Percentiles rank a stretch among this genome's conserved stretches.
Conservation (phyloP, 768 basidiomycete species). For the Hygrophoropsis aurantiaca region DNA sequence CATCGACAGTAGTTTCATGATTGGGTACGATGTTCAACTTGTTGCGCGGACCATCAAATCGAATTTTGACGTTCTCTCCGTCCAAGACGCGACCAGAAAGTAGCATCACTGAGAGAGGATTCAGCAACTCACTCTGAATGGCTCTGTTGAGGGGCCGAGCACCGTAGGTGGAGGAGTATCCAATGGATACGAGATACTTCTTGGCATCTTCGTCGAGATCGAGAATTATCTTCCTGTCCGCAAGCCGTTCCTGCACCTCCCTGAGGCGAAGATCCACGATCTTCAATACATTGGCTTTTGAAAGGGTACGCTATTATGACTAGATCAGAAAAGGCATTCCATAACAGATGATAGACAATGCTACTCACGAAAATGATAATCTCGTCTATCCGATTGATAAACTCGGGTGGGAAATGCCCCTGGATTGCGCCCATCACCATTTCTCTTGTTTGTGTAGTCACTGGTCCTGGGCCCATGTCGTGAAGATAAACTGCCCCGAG, state of each 20-base stretch:
- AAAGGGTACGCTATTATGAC: constrained; percentile 68
- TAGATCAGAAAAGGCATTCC: constrained; percentile 13
- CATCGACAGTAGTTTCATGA: constrained; percentile 55
- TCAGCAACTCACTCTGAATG: constrained; percentile 90
- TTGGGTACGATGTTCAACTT: constrained; percentile 78
- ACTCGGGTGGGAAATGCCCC: constrained; percentile 88
- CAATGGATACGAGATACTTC: constrained; percentile 70
- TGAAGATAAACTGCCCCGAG: constrained; percentile 77
- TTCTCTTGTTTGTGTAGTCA: constrained; percentile 56
- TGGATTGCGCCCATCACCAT: constrained; percentile 81
- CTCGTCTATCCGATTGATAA: constrained; percentile 88
- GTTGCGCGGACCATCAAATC: constrained; percentile 83
- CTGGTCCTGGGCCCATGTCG: constrained; percentile 71
- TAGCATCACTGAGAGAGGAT: constrained; percentile 84
- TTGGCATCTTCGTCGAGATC: constrained; percentile 77
- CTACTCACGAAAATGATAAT: constrained; percentile 65
- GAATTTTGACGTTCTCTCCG: constrained; percentile 71
- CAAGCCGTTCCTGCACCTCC: constrained; percentile 82
- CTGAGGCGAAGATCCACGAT: constrained; percentile 88
- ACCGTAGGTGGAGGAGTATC: constrained; percentile 83
- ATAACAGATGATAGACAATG: background rate
- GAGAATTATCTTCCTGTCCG: constrained; percentile 76
- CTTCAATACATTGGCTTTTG: constrained; percentile 68
- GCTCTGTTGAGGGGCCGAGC: constrained; percentile 90
- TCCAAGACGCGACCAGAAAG: constrained; percentile 82